Percentiles rank a stretch among this genome's conserved stretches.
These are phyloP conservation scores for Scheffersomyces lignicola DNA, from an alignment of 1,139 yeast genomes.

Conservation along the genomic window DNA sequence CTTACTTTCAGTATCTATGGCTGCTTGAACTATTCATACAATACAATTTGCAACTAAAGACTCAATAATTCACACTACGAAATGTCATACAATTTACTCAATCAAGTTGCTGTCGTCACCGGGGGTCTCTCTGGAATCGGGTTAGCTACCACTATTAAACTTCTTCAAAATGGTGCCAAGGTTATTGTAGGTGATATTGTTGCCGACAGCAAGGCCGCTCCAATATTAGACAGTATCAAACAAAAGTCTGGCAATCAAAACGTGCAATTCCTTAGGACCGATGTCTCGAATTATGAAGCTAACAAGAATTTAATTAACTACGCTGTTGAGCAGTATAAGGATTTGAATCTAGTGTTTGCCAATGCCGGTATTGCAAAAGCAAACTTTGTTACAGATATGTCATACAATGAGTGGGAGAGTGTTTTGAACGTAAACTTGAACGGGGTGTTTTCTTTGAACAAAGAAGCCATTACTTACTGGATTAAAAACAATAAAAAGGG, in stretches of 20 bases:
- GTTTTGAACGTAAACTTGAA: conserved; percentile 69
- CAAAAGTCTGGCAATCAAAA: conserved; percentile 9
- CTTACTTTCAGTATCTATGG: too few relatives aligned
- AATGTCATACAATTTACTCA: conserved; percentile 13
- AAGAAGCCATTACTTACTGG: conserved; percentile 68
- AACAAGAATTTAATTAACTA: conserved; percentile 38
- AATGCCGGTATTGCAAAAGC: conserved; percentile 83
- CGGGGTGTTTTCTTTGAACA: conserved; percentile 76
- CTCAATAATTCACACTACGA: too few relatives aligned
- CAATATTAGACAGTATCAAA: conserved; percentile 7
- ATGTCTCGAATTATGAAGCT: conserved; percentile 57
- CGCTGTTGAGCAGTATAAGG: conserved; percentile 57
- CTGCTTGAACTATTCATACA: too few relatives aligned
- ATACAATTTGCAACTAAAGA: too few relatives aligned
- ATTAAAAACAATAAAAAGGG: conserved; percentile 70
- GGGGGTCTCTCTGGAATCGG: conserved; percentile 32
- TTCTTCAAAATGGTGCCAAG: conserved; percentile 18
- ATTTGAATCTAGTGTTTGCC: conserved; percentile 79
- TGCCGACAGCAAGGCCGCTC: conserved; percentile 12
- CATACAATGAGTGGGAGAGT: conserved; percentile 55
- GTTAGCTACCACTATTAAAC: conserved; percentile 19
- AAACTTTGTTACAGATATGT: too few relatives aligned
- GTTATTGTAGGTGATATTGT: conserved; percentile 17
- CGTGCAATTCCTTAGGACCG: conserved; percentile 17
- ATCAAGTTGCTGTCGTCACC: conserved; percentile 25